Evolutionary conservation across 805 yeast species (phyloP), one percentile per base, ranked within the genome.

Genomic region (Priceomyces melissophilus): DNA sequence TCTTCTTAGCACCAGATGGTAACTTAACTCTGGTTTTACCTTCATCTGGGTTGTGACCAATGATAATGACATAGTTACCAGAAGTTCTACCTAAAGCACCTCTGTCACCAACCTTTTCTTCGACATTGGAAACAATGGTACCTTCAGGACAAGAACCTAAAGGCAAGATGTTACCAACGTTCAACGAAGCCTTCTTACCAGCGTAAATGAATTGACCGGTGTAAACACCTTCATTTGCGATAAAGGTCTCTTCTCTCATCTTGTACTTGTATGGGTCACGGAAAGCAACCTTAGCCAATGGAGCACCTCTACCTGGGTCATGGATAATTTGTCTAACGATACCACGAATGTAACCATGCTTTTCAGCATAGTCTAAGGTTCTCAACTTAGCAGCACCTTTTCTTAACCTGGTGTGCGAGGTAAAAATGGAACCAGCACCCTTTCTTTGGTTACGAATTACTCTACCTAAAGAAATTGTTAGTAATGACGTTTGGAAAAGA

Each of bases 381-480:
- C 99, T 88, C 75, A 91, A 84, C 87, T 91, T 91, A 73, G 99
- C 99, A 73, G 99, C 98, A 76, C 99, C 99, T 81, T 93, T 87
- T 87, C 99, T 89, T 77, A 93, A 87, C 80, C 98, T 91, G 83
- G 98, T 91, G 93, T 91, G 96, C 69, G 99, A 84, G 73, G 95
- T 85, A 89, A 93, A 93, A 84, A 93, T 89, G 69, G 98, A 91
- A 73, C 99, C 98, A 77, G 96, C 96, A 86, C 98, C 98, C 82
- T 93, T 93, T 89, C 99, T 90, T 85, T 93, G 99, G 85, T 93
- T 93, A 82, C 99, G 95, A 82, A 93, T 93, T 79, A 93, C 99
- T 85, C 98, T 88, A 87, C 96, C 96, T 82, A 64, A 63, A 42
- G 32, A 30, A 40, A 45, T 20, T 41, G 49, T 45, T 45, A 47